Conservation (phyloP, 306 rosid genomes). For the Medicago lupulina region DNA sequence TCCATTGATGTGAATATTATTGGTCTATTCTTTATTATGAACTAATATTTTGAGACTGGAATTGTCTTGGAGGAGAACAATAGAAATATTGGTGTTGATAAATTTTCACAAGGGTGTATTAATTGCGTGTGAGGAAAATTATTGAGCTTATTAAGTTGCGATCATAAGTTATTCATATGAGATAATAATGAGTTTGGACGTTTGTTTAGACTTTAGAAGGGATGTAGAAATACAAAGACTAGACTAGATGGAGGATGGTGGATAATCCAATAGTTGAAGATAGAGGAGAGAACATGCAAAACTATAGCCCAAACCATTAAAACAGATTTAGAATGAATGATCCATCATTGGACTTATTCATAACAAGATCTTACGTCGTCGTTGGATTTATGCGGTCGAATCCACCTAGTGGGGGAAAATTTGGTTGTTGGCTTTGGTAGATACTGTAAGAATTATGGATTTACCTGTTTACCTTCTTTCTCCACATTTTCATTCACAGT, state of each 20-base stretch:
- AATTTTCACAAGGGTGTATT: constrained; percentile 16
- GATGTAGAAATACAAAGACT: neutral
- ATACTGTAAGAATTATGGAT: constrained; percentile 5
- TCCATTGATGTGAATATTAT: constrained; percentile 13
- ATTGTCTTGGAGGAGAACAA: constrained; percentile 22
- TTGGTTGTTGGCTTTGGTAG: neutral
- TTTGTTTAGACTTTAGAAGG: neutral
- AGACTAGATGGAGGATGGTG: constrained; percentile 9
- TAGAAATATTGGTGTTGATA: constrained; percentile 7
- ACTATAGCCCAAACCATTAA: neutral
- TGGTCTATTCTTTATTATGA: constrained; percentile 28
- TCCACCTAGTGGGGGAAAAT: neutral
- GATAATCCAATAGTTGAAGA: neutral
- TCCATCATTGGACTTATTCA: constrained; percentile 12
- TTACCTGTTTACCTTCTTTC: constrained; percentile 27
- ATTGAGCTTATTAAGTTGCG: constrained; percentile 10
- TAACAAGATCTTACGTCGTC: neutral
- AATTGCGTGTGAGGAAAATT: constrained; percentile 13
- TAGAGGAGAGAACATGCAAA: constrained; percentile 1
- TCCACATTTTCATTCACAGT: constrained; percentile 24
- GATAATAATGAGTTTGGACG: constrained; percentile 11
- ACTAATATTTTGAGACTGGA: constrained; percentile 13
- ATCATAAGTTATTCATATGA: constrained; percentile 5
- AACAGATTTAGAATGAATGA: constrained; percentile 1
- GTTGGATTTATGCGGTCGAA: neutral